Evolutionary conservation across 345 rosid species (phyloP).

Genomic region (Eutrema yunnanense): DNA sequence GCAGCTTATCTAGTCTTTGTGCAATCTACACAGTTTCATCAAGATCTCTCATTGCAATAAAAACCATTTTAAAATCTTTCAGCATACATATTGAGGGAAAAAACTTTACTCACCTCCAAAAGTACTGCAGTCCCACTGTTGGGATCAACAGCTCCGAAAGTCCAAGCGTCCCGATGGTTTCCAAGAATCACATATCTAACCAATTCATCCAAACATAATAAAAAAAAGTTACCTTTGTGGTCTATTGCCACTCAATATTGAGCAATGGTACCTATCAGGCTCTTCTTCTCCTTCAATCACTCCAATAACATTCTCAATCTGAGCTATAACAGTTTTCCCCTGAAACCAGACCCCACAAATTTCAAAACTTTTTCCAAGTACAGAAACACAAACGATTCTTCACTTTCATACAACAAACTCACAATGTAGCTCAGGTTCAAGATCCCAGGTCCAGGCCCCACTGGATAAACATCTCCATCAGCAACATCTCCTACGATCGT

Average conservation of each 20-base stretch:
- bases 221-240: not conserved
- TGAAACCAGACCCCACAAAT: constrained; percentile 24
- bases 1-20: constrained; percentile 56
- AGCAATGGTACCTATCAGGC: constrained; percentile 63
- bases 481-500: constrained; percentile 48
- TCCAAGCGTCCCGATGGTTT: constrained; percentile 94
- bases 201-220: not conserved
- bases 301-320: constrained; percentile 77
- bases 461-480: constrained; percentile 47
- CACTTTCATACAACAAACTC: constrained; percentile 15
- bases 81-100: not conserved
- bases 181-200: constrained; percentile 66
- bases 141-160: constrained; percentile 87
- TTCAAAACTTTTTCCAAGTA: not conserved
- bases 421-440: constrained; percentile 59
- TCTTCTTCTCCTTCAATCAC: constrained; percentile 70
- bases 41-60: not conserved
- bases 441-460: constrained; percentile 80
- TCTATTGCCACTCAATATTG: not conserved
- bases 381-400: not conserved
- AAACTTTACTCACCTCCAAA: constrained; percentile 46
- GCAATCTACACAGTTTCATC: constrained; percentile 42
- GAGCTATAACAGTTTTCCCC: constrained; percentile 54
- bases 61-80: not conserved
- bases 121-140: constrained; percentile 82